These are phyloP conservation scores for Reticulomyxa filosa DNA, from an alignment of 78 protist genomes.

Conservation along the genomic window DNA sequence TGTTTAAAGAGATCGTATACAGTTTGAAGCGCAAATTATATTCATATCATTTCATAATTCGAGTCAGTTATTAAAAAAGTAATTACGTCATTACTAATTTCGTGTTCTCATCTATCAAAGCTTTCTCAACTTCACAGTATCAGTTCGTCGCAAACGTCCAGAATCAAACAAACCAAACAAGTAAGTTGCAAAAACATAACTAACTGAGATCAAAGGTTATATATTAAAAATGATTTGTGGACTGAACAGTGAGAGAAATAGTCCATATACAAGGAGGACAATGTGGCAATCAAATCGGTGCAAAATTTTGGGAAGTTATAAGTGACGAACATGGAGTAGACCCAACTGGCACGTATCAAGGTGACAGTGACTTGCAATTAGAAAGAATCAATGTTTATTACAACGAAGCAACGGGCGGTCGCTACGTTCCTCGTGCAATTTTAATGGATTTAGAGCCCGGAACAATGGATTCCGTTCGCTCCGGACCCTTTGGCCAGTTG, in stretches of 20 bases:
- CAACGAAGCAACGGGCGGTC: conserved; percentile 78
- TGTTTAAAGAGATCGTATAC: too few relatives aligned
- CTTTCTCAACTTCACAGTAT: too few relatives aligned
- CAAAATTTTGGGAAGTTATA: conserved; percentile 49
- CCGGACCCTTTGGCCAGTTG: conserved; percentile 23
- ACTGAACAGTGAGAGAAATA: conserved; percentile 7
- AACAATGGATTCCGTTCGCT: conserved; percentile 59
- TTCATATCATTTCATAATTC: too few relatives aligned
- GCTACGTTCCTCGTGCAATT: conserved; percentile 89
- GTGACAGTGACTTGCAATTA: conserved; percentile 67
- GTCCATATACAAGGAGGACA: conserved; percentile 88
- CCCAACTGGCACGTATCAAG: conserved; percentile 60
- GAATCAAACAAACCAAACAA: too few relatives aligned
- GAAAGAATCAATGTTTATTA: conserved; percentile 88
- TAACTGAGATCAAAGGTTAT: too few relatives aligned
- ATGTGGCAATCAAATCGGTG: conserved; percentile 82
- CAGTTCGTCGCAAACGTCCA: too few relatives aligned
- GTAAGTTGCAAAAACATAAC: too few relatives aligned
- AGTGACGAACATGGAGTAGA: conserved; percentile 33
- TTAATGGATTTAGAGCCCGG: conserved; percentile 95
- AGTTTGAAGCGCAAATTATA: too few relatives aligned
- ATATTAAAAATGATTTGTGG: too few relatives aligned
- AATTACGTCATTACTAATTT: too few relatives aligned
- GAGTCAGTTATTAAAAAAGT: too few relatives aligned
- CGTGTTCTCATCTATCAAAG: too few relatives aligned